These are phyloP conservation scores for Cyanidioschyzon merolae DNA, from an alignment of 23 red algal genomes.

Conservation along the genomic window DNA sequence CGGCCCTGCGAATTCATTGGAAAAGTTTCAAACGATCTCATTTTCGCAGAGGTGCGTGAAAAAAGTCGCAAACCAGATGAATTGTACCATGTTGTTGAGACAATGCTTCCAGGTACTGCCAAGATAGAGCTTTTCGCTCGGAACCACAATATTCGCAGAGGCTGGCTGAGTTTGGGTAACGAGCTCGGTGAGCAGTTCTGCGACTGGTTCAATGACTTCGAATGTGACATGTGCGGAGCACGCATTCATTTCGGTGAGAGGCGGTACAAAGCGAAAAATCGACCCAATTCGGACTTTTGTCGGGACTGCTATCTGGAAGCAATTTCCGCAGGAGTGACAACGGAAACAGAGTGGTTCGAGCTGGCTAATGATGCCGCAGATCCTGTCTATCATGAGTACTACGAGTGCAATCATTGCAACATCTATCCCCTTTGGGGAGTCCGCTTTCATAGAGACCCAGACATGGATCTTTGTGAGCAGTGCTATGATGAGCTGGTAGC, in stretches of 20 bases:
- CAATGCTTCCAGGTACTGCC: constrained; percentile 25
- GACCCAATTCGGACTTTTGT: constrained; percentile 25
- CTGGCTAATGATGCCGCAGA: constrained; percentile 22
- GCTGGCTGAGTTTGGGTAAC: constrained; percentile 29
- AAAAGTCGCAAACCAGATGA: constrained; percentile 32
- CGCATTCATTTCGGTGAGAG: constrained; percentile 5
- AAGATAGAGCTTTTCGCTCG: constrained; percentile 32
- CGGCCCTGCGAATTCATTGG: constrained; percentile 22
- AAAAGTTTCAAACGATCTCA: constrained; percentile 26
- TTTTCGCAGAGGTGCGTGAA: constrained; percentile 25
- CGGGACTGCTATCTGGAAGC: constrained; percentile 7
- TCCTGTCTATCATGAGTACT: constrained; percentile 29
- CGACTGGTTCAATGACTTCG: constrained; percentile 28
- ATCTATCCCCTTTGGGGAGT: constrained; percentile 23
- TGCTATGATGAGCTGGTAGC: constrained; percentile 26
- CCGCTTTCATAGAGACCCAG: constrained; percentile 21
- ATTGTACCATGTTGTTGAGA: constrained; percentile 34
- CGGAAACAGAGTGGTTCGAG: not conserved
- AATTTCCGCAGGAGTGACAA: not conserved
- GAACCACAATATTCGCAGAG: constrained; percentile 27
- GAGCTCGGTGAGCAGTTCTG: constrained; percentile 27
- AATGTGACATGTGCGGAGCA: constrained; percentile 16
- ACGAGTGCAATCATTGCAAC: constrained; percentile 26
- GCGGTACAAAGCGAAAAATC: constrained; percentile 16
- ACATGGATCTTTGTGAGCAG: constrained; percentile 25